These are phyloP conservation scores for Fusarium mundagurra DNA, from an alignment of 2,329 filamentous ascomycete genomes.

Conservation along the genomic window DNA sequence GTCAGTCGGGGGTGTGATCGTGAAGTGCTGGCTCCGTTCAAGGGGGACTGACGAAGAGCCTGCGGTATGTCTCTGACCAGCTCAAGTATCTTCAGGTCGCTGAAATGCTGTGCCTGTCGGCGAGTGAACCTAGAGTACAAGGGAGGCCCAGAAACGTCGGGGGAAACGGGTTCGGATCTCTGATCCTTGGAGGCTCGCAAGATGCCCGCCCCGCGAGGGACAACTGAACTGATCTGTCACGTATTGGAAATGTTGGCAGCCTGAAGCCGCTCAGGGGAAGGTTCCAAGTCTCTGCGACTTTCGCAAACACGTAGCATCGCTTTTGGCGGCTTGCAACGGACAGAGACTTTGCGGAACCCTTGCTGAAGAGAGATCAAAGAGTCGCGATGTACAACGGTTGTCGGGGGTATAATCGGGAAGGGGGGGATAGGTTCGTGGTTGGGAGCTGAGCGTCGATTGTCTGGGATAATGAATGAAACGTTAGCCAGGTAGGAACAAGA, in stretches of 20 bases:
- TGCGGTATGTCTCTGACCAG: fast-evolving
- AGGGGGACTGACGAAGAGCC: fast-evolving
- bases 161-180: fast-evolving
- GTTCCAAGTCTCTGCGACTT: background rate
- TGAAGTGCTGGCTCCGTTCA: background rate
- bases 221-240: background rate
- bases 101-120: fast-evolving
- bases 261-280: fast-evolving
- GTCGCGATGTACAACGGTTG: fast-evolving
- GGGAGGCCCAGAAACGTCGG: fast-evolving
- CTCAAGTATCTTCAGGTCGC: fast-evolving
- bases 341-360: too few relatives aligned
- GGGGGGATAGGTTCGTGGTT: background rate
- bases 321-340: background rate
- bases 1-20: background rate
- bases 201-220: fast-evolving
- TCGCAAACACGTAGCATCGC: fast-evolving
- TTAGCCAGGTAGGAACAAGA: background rate
- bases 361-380: too few relatives aligned
- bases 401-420: fast-evolving
- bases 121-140: fast-evolving
- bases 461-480: background rate
- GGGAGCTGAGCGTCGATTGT: too few relatives aligned
- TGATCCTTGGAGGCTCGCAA: background rate
- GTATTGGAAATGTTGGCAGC: fast-evolving